A percentile compares a stretch with the other conserved stretches of the same genome.
Conservation (phyloP, 768 basidiomycete species). For the Lepiota brunneoincarnata region DNA sequence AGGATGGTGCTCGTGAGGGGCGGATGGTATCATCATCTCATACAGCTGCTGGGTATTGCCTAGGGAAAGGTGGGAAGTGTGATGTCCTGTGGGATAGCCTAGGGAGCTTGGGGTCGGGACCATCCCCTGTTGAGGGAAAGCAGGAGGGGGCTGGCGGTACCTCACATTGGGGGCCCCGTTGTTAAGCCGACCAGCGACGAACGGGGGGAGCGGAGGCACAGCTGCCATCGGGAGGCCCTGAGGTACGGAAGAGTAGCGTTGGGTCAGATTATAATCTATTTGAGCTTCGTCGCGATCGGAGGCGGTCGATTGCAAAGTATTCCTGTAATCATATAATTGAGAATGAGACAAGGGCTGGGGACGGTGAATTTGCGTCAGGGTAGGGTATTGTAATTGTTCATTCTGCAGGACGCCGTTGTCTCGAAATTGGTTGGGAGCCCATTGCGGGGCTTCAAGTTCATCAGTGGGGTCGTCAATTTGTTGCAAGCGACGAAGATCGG, state of each 20-base stretch:
- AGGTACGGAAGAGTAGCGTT: constrained; percentile 36
- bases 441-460: constrained; percentile 46
- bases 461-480: constrained; percentile 55
- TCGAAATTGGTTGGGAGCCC: constrained; percentile 48
- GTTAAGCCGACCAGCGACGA: constrained; percentile 50
- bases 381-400: constrained; percentile 63
- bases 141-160: constrained; percentile 65
- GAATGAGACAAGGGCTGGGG: constrained; percentile 50
- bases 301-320: constrained; percentile 17
- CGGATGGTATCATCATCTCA: constrained; percentile 73
- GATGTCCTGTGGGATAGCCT: constrained; percentile 47
- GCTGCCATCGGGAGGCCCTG: constrained; percentile 16
- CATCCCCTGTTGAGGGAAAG: constrained; percentile 51
- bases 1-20: constrained; percentile 53
- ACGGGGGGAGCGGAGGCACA: constrained; percentile 37
- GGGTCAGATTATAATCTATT: constrained; percentile 49
- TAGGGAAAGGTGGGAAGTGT: constrained; percentile 67
- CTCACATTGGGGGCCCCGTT: constrained; percentile 43
- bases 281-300: constrained; percentile 44
- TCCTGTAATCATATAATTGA: constrained; percentile 29
- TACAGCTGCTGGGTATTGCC: constrained; percentile 77
- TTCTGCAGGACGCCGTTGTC: constrained; percentile 31
- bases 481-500: constrained; percentile 74
- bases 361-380: constrained; percentile 58
- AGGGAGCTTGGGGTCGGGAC: constrained; percentile 53